phyloP scores from a whole-genome alignment of 306 rosid species.

The Lotus japonicus region DNA sequence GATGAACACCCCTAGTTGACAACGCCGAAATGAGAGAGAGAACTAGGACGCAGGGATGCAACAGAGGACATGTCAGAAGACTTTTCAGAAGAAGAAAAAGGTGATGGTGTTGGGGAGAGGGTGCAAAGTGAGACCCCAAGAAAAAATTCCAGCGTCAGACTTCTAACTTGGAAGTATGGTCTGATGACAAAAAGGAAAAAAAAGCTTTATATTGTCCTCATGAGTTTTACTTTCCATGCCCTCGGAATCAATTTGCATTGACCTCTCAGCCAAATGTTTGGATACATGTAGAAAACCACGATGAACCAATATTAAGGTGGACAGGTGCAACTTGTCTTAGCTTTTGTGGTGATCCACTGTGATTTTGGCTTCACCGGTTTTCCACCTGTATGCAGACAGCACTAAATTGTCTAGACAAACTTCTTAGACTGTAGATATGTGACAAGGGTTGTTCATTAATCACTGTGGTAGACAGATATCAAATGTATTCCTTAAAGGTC shows the following conservation, averaged over 20 bases:
- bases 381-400: too few species aligned
- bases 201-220: conserved; percentile 67
- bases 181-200: conserved; percentile 84
- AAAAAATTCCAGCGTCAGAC: conserved; percentile 37
- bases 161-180: conserved; percentile 77
- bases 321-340: too few species aligned
- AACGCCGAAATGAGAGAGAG: conserved; percentile 71
- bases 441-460: neutral
- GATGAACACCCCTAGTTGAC: too few species aligned
- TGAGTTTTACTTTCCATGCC: conserved; percentile 41
- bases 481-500: neutral
- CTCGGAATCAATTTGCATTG: neutral
- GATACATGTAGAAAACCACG: too few species aligned
- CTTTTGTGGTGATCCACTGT: too few species aligned
- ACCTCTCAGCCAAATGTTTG: neutral
- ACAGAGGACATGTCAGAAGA: conserved; percentile 88
- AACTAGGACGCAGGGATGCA: conserved; percentile 70
- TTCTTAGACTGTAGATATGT: neutral
- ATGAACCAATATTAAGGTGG: too few species aligned
- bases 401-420: neutral
- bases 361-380: too few species aligned
- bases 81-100: conserved; percentile 83
- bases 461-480: neutral
- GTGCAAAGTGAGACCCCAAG: conserved; percentile 44
- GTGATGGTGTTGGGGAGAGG: conserved; percentile 49